Evolutionary conservation across 1,284 basidiomycete species (phyloP).

Genomic region (Tylopilus sp.): DNA sequence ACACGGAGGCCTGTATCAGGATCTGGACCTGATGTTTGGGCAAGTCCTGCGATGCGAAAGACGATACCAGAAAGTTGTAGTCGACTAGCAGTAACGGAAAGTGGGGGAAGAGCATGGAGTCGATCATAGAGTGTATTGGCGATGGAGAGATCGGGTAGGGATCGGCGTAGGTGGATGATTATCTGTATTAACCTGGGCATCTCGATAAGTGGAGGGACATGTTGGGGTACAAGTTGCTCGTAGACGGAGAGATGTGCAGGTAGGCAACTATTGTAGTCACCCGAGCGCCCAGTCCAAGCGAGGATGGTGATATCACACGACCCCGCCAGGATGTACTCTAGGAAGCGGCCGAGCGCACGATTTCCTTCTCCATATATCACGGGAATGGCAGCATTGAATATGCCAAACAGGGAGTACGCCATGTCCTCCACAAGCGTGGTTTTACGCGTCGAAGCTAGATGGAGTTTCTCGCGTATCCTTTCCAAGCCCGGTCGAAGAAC

Average conservation of each 20-base stretch:
- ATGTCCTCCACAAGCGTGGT: conserved; percentile 22
- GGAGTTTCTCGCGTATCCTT: conserved; percentile 18
- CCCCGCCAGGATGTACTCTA: conserved; percentile 22
- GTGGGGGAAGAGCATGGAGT: conserved; percentile 8
- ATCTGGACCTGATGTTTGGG: not conserved
- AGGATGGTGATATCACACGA: conserved; percentile 19
- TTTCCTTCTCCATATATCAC: conserved; percentile 23
- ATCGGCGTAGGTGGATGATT: not conserved
- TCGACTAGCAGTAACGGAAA: conserved; percentile 3
- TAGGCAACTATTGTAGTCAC: conserved; percentile 21
- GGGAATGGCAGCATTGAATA: conserved; percentile 17
- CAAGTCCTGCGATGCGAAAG: conserved; percentile 1
- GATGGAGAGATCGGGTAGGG: not conserved
- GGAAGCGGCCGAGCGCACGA: conserved; percentile 20
- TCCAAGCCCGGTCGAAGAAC: conserved; percentile 15
- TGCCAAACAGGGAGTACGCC: conserved; percentile 27
- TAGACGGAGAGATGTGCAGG: conserved; percentile 19
- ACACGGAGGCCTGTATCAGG: not conserved
- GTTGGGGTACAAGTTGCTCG: not conserved
- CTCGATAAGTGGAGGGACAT: conserved; percentile 8
- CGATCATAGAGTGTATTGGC: not conserved
- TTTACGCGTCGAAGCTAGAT: conserved; percentile 19
- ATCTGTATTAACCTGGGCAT: not conserved
- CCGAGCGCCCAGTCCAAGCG: conserved; percentile 20
- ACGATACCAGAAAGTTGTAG: conserved; percentile 12